Evolutionary conservation across 73 alveolate species (phyloP).

Genomic region (Tetrahymena thermophila): DNA sequence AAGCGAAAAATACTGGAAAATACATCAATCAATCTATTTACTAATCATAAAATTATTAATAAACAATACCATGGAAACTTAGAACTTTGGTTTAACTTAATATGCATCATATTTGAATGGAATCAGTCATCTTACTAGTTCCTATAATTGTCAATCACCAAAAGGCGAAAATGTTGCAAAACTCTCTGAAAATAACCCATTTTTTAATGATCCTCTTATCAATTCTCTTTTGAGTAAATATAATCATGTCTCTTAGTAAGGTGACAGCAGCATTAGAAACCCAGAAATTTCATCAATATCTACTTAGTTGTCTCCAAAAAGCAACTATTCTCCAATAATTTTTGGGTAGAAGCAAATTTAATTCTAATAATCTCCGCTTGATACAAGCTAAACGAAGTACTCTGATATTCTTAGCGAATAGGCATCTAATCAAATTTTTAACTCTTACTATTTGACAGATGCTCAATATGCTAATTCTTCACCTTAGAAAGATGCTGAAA

Average conservation of each 20-base stretch:
- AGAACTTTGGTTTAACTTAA: not conserved
- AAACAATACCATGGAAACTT: not conserved
- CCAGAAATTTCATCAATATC: not conserved
- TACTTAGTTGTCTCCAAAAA: not conserved
- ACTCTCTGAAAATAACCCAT: not conserved
- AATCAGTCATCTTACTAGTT: not conserved
- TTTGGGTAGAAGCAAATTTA: not conserved
- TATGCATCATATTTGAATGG: not conserved
- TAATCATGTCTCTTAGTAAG: not conserved
- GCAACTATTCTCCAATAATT: not conserved
- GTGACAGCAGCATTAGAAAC: not conserved
- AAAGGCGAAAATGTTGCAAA: not conserved
- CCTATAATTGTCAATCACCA: not conserved
- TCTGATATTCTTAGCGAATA: not conserved
- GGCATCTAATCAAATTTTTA: not conserved
- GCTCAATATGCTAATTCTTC: not conserved
- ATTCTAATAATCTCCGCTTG: not conserved
- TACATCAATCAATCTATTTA: not conserved
- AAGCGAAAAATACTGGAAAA: not conserved
- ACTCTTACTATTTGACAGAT: not conserved
- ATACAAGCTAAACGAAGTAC: not conserved
- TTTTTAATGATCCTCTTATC: not conserved
- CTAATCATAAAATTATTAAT: not conserved
- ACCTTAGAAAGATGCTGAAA: not conserved
- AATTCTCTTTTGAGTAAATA: not conserved